These are phyloP conservation scores for Hirschioporus abietinus DNA, from an alignment of 768 basidiomycete genomes.

Conservation along the genomic window DNA sequence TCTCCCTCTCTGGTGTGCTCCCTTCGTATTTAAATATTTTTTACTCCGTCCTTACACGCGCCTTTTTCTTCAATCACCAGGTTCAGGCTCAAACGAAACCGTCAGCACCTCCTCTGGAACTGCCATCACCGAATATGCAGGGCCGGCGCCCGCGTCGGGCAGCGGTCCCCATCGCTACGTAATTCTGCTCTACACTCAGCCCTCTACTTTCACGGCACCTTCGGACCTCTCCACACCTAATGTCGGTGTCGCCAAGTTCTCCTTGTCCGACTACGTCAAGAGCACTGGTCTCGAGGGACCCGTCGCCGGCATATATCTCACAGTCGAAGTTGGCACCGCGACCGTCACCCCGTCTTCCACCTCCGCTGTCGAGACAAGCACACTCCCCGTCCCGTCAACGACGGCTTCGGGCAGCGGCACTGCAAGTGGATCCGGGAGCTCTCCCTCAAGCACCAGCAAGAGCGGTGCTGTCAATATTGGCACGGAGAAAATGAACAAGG, in stretches of 20 bases:
- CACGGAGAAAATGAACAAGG: background rate
- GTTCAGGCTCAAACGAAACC: constrained; percentile 22
- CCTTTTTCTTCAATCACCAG: background rate
- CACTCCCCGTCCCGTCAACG: constrained; percentile 31
- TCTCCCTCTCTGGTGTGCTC: constrained; percentile 38
- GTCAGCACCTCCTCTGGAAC: constrained; percentile 40
- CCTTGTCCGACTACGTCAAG: constrained; percentile 52
- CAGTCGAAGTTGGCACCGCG: constrained; percentile 63
- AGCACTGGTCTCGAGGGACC: background rate
- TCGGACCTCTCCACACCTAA: constrained; percentile 44
- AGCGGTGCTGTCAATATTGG: constrained; percentile 3
- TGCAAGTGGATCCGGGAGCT: constrained; percentile 12
- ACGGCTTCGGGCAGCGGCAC: constrained; percentile 16
- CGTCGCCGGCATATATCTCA: constrained; percentile 52
- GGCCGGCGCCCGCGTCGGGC: constrained; percentile 63
- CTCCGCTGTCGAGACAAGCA: constrained; percentile 60
- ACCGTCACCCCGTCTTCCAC: constrained; percentile 51
- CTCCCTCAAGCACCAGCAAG: constrained; percentile 10
- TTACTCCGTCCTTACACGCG: background rate
- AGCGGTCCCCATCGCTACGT: constrained; percentile 77
- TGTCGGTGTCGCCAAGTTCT: constrained; percentile 48
- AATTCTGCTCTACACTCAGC: constrained; percentile 60
- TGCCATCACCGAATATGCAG: constrained; percentile 60
- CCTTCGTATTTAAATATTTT: background rate
- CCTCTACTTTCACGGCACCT: constrained; percentile 56